Percentiles rank a stretch among this genome's conserved stretches.
Evolutionary conservation across 2,329 filamentous ascomycete species (phyloP).

Genomic region (Cladorrhinum sp.): DNA sequence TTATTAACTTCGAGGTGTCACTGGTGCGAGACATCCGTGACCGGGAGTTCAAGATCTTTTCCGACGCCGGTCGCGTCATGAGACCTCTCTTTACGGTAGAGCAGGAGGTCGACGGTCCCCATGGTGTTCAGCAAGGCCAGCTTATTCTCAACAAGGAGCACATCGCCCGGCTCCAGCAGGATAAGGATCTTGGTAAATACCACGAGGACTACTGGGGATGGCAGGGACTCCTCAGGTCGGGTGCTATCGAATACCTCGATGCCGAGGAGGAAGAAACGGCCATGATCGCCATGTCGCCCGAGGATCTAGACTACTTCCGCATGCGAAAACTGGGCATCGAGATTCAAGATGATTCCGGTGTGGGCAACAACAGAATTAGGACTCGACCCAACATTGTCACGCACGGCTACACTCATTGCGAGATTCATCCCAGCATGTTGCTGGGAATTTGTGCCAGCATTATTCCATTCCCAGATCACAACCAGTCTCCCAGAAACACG

Average conservation of each 20-base stretch:
- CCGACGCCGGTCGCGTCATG: conserved; percentile 92
- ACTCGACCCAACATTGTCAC: conserved; percentile 83
- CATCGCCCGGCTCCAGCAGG: conserved; percentile 70
- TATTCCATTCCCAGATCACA: conserved; percentile 99
- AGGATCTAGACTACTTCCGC: conserved; percentile 80
- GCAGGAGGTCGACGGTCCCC: conserved; percentile 74
- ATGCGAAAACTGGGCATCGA: conserved; percentile 65
- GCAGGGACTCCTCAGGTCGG: conserved; percentile 78
- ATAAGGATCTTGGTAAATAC: conserved; percentile 63
- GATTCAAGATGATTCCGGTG: conserved; percentile 58
- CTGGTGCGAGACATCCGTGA: conserved; percentile 95
- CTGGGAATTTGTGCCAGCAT: conserved; percentile 97
- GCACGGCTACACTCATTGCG: conserved; percentile 94
- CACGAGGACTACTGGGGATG: conserved; percentile 71
- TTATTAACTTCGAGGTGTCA: conserved; percentile 88
- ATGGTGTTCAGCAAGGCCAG: conserved; percentile 57
- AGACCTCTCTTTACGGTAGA: conserved; percentile 92
- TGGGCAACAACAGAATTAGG: conserved; percentile 81
- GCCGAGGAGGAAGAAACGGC: conserved; percentile 97
- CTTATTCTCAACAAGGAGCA: conserved; percentile 82
- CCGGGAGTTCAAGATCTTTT: conserved; percentile 97
- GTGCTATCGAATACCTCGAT: conserved; percentile 93
- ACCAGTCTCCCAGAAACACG: conserved; percentile 97
- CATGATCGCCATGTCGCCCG: conserved; percentile 99
- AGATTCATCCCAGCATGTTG: conserved; percentile 99